Evolutionary conservation across 164 flowering plant species (phyloP), one percentile per base, ranked within the genome.

Genomic region (Chimonanthus praecox): DNA sequence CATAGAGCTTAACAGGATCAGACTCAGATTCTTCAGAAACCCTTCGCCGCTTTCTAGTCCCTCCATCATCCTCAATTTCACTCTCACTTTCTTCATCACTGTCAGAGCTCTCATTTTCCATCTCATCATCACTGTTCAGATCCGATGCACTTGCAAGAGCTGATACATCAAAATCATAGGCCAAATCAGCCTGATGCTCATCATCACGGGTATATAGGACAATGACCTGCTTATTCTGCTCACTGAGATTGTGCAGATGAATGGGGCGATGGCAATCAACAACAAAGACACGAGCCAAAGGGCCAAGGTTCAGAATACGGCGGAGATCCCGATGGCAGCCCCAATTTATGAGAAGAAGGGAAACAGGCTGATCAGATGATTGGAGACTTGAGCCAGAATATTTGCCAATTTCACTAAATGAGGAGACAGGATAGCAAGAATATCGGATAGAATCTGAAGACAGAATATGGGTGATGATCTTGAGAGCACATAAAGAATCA

Each of bases 241-340:
- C 83, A 72, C 88, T 86, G 77, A 95, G 79, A 49, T 95, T 93
- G 73, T 92, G 97, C 72, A 95, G 81, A 80, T 95, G 99, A 70
- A 93, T 88, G 0, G 97, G 99, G 16, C 97, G 82, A 61, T 93
- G 98, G 73, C 96, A 88, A 79, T 95, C 99, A 15, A 91, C 88
- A 2, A 95, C 94, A 73, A 93, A 95, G 71, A 93, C 89, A 48
- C 86, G 79, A 2, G 91, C 91, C 0, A 63, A 64, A 7, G 88
- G 85, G 0, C 91, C 92, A 5, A 92, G 76, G 58, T 79, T 78
- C 51, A 94, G 80, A 69, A 85, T 71, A 76, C 71, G 77, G 62
- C 85, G 78, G 65, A 94, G 77, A 73, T 92, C 97, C n/a, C 94
- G 80, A 68, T 94, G 97, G 65, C 91, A 91, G 1, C 99, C 99